These are phyloP conservation scores for Cruciata laevipes DNA, from an alignment of 257 asterid genomes.

Conservation along the genomic window DNA sequence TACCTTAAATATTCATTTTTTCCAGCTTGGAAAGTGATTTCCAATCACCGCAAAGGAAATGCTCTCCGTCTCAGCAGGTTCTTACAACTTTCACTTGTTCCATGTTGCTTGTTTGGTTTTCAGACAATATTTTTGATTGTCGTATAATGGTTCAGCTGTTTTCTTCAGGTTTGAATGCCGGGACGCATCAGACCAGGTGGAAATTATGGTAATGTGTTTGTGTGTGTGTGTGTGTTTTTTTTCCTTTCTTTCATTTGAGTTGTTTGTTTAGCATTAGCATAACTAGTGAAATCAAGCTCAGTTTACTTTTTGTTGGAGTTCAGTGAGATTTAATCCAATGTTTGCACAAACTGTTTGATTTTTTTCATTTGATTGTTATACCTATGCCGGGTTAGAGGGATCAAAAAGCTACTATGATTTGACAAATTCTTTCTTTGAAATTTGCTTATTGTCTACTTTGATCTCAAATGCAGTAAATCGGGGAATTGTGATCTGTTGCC, in stretches of 20 bases:
- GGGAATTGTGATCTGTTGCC: slow-evolving; percentile 2
- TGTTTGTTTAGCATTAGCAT: not conserved
- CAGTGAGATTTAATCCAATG: not conserved
- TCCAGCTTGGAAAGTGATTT: too few relatives aligned
- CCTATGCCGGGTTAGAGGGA: not conserved
- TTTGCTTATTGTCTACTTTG: too few relatives aligned
- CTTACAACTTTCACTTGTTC: not conserved
- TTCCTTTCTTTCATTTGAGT: not conserved
- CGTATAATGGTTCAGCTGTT: not conserved
- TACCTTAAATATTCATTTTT: too few relatives aligned
- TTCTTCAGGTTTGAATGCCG: slow-evolving; percentile 19
- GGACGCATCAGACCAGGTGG: slow-evolving; percentile 14
- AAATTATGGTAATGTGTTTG: not conserved
- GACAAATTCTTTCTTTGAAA: not conserved
- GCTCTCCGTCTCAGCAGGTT: slow-evolving; percentile 3
- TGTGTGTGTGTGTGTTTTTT: not conserved
- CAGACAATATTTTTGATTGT: not conserved
- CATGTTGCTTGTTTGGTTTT: not conserved
- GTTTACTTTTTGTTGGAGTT: not conserved
- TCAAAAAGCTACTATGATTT: not conserved
- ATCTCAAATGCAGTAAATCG: not conserved
- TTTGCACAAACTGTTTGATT: slow-evolving; percentile 3
- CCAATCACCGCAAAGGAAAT: not conserved
- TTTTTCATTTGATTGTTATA: not conserved
- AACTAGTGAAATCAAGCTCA: not conserved